phyloP scores from a whole-genome alignment of 441 rosid genomes.

The Populus hybrid region DNA sequence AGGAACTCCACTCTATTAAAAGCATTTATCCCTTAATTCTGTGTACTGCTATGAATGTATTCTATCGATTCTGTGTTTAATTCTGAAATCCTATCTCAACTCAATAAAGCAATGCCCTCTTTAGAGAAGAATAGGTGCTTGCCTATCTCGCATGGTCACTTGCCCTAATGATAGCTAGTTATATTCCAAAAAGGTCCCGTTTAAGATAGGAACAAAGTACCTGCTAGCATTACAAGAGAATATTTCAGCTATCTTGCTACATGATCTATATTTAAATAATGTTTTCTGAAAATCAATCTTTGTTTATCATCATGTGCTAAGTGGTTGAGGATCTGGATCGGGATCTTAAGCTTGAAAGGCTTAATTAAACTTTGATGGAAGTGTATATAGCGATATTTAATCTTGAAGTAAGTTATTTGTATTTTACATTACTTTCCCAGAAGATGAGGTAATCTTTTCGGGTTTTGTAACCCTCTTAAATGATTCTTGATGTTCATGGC shows the following conservation, averaged over 20 bases:
- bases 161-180: neutral
- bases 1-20: slow-evolving; percentile 10
- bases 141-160: neutral
- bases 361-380: too few relatives aligned
- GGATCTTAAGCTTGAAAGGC: too few relatives aligned
- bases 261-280: neutral
- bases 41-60: neutral
- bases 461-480: neutral
- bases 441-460: neutral
- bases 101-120: neutral
- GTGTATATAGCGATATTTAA: too few relatives aligned
- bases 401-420: neutral
- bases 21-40: neutral
- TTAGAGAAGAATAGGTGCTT: neutral
- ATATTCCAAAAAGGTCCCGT: neutral
- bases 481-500: neutral
- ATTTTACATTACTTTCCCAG: neutral
- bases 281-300: neutral
- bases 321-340: neutral
- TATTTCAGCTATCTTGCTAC: neutral
- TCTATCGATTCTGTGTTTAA: neutral
- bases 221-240: neutral
- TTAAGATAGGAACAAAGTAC: neutral
- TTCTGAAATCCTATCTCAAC: neutral
- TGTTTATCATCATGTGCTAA: neutral